A percentile compares a stretch with the other conserved stretches of the same genome.
These are phyloP conservation scores for Echeveria elegans DNA, from an alignment of 164 flowering plant genomes.

Conservation along the genomic window DNA sequence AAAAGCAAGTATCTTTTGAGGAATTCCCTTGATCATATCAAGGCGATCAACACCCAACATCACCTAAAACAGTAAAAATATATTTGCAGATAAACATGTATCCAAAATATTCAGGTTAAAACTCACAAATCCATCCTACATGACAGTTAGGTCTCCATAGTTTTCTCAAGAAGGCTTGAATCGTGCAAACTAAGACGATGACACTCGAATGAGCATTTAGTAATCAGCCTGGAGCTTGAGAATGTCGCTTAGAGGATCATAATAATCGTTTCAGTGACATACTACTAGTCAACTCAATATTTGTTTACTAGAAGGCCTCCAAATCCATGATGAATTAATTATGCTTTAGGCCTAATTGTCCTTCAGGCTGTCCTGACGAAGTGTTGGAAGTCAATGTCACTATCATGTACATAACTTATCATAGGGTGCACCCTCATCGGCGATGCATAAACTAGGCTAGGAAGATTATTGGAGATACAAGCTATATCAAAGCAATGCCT, in stretches of 20 bases:
- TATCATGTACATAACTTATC: neutral
- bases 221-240: too few species aligned
- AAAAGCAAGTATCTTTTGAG: slow-evolving; percentile 90
- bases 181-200: neutral
- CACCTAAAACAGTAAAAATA: slow-evolving; percentile 33
- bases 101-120: neutral
- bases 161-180: neutral
- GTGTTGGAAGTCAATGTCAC: neutral
- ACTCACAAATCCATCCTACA: neutral
- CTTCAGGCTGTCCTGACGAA: too few species aligned
- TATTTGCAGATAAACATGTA: neutral
- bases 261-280: neutral
- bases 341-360: too few species aligned
- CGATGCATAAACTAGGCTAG: neutral
- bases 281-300: neutral
- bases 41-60: slow-evolving; percentile 94
- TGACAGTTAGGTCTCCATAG: too few species aligned
- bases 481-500: neutral
- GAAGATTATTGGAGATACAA: neutral
- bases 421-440: neutral
- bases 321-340: neutral
- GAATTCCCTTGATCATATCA: slow-evolving; percentile 95
- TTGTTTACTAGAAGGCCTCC: neutral
- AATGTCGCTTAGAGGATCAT: too few species aligned
- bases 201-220: too few species aligned